Base-by-base conservation (phyloP, 805 yeast species). In the Hanseniaspora thailandica region DNA sequence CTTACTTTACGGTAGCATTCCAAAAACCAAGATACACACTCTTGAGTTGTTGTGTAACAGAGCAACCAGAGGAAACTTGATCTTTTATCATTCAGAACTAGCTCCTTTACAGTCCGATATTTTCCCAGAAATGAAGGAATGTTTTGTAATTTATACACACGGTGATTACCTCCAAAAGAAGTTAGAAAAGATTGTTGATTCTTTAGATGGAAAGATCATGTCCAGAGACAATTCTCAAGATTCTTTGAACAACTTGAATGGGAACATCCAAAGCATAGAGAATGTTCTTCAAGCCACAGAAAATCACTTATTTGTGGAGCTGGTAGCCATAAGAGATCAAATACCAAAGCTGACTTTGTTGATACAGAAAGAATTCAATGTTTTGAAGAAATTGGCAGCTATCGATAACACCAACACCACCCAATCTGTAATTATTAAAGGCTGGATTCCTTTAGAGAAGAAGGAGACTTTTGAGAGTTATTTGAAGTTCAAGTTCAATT, bases 381-480 rank as follows among this genome's bases (percentile, higher is more conserved):
- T 50, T 19, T 50, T 50, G 44, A 86, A 86, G 64, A 82, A 87
- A 13, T 81, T 89, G 15, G 88, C 83, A 67, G 74, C 82, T 33
- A 76, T 87, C 0, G 73, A 93, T 72, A 73, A 77, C 61, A 33
- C 25, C 25, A 28, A 41, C 8, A 44, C 40, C 5, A 22, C 36
- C 8, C 17, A 39, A 7, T 85, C 95, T 35, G 72, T 93, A 56
- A 78, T 90, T 46, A 95, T 94, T 20, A 97, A 94, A 71, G 98
- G 97, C 31, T 93, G 99, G 99, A 72, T 86, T 20, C 97, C 99
- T 38, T 75, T 81, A 20, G 80, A 78, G 57, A 96, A 88, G 57
- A 69, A 89, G 36, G 73, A 75, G 5, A 60, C 69, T n/a, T 79
- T 90, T 54, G 83, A 81, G 57, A 69, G 73, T 38, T 76, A 89